Percentiles rank a stretch among this genome's conserved stretches.
These are phyloP conservation scores for Pythium insidiosum DNA, from an alignment of 352 stramenopile species.

Conservation along the genomic window DNA sequence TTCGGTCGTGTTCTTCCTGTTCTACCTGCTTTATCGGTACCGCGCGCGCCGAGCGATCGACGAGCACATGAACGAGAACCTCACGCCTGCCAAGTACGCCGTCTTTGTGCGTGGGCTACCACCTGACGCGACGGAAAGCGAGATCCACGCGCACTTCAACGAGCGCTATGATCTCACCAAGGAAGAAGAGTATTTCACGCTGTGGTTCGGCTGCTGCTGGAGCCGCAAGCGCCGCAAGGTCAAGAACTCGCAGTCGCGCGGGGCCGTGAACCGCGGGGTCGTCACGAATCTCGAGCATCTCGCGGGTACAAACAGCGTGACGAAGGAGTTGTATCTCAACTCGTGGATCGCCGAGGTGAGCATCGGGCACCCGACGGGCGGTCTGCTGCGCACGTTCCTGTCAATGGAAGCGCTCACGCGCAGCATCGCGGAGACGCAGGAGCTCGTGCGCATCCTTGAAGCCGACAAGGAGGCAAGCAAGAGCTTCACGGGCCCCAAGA, in stretches of 20 bases:
- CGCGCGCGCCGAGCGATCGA: slow-evolving; percentile 42
- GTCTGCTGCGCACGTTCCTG: slow-evolving; percentile 61
- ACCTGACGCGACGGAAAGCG: slow-evolving; percentile 39
- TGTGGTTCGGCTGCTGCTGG: slow-evolving; percentile 69
- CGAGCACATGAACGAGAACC: slow-evolving; percentile 59
- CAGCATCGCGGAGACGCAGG: slow-evolving; percentile 45
- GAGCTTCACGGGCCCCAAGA: neutral
- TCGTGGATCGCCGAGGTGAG: slow-evolving; percentile 87
- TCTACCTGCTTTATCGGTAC: slow-evolving; percentile 46
- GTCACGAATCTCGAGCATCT: slow-evolving; percentile 70
- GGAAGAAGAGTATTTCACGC: slow-evolving; percentile 45
- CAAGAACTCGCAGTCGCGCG: slow-evolving; percentile 33
- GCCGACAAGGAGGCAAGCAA: slow-evolving; percentile 27
- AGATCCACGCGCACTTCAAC: slow-evolving; percentile 78
- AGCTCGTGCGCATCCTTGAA: slow-evolving; percentile 42
- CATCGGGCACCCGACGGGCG: slow-evolving; percentile 65
- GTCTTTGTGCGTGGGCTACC: slow-evolving; percentile 72
- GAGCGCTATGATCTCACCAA: slow-evolving; percentile 57
- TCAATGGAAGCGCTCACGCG: slow-evolving; percentile 58
- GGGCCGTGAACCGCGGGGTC: slow-evolving; percentile 29
- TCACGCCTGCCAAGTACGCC: slow-evolving; percentile 76
- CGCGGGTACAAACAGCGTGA: slow-evolving; percentile 23
- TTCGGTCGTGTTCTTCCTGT: slow-evolving; percentile 61
- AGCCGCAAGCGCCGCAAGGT: slow-evolving; percentile 31
- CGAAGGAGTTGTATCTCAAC: slow-evolving; percentile 56